Evolutionary conservation across 192 early-diverging fungal species (phyloP).

Genomic region (Backusella sp.): DNA sequence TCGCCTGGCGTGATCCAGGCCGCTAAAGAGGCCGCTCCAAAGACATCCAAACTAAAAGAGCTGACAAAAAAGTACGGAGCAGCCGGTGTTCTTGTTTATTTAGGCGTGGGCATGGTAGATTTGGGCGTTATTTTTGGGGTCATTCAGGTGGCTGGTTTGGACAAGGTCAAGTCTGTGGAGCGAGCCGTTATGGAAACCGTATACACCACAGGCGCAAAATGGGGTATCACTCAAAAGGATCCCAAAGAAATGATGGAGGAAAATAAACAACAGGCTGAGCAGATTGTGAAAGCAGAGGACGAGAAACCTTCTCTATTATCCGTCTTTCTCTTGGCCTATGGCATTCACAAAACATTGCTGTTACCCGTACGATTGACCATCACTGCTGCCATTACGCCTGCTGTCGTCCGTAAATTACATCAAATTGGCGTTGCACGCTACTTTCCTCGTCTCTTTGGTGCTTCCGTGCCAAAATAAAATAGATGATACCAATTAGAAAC

Average conservation of each 20-base stretch:
- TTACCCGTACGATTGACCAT: constrained; percentile 54
- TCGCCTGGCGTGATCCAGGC: constrained; percentile 3
- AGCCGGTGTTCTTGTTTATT: constrained; percentile 49
- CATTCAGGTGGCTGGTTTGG: constrained; percentile 48
- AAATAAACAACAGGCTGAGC: neutral
- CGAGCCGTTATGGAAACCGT: constrained; percentile 34
- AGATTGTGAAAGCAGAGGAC: neutral
- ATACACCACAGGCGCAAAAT: constrained; percentile 10
- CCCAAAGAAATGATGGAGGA: neutral
- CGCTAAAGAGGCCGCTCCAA: neutral
- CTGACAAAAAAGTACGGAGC: constrained; percentile 50
- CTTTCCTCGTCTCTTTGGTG: constrained; percentile 17
- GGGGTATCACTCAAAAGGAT: neutral
- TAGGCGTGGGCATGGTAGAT: constrained; percentile 45
- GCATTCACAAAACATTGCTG: constrained; percentile 57
- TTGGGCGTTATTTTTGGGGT: constrained; percentile 47
- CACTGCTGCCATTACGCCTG: constrained; percentile 53
- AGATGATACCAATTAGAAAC: neutral
- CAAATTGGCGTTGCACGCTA: constrained; percentile 45
- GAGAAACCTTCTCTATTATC: constrained; percentile 44
- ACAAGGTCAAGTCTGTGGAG: constrained; percentile 50
- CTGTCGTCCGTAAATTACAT: constrained; percentile 49
- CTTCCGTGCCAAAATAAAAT: constrained; percentile 9
- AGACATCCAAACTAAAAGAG: constrained; percentile 24
- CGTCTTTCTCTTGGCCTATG: constrained; percentile 56